Evolutionary conservation across 2,329 filamentous ascomycete genomes (phyloP).

Genomic region (Colletotrichum magnum): DNA sequence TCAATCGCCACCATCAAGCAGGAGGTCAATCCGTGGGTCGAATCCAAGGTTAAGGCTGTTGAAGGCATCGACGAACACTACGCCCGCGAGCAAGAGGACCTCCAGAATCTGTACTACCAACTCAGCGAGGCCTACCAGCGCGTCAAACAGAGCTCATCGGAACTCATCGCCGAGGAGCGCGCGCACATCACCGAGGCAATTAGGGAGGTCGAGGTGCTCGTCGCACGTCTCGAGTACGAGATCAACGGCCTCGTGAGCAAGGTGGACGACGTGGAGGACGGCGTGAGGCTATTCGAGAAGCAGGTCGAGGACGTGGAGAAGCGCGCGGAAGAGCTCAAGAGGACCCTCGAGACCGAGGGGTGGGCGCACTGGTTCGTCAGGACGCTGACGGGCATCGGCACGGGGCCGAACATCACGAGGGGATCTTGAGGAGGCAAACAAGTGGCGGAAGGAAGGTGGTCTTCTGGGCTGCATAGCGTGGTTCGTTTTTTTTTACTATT

Average conservation of each 20-base stretch:
- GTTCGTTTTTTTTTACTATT: constrained; percentile 19
- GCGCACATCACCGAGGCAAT: constrained; percentile 77
- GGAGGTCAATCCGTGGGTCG: constrained; percentile 73
- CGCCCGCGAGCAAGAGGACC: constrained; percentile 73
- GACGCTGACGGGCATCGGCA: constrained; percentile 72
- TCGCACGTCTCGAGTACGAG: constrained; percentile 93
- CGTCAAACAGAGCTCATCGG: constrained; percentile 76
- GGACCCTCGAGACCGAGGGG: constrained; percentile 74
- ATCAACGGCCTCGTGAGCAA: constrained; percentile 84
- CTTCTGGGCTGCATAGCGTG: constrained; percentile 37
- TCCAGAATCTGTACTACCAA: constrained; percentile 78
- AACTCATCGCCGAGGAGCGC: constrained; percentile 79
- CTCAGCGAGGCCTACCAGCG: constrained; percentile 79
- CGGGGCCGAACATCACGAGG: constrained; percentile 69
- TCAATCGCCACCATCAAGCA: constrained; percentile 66
- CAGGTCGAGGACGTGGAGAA: constrained; percentile 81
- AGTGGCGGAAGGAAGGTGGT: neutral
- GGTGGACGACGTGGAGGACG: constrained; percentile 89
- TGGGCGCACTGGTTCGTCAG: constrained; percentile 76
- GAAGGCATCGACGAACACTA: constrained; percentile 73
- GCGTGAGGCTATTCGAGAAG: constrained; percentile 82
- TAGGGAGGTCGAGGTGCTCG: constrained; percentile 84
- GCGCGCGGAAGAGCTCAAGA: constrained; percentile 73
- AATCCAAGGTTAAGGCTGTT: constrained; percentile 68
- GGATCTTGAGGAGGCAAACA: neutral